These are phyloP conservation scores for Amanita pallidorosea DNA, from an alignment of 768 basidiomycete genomes.

Conservation along the genomic window DNA sequence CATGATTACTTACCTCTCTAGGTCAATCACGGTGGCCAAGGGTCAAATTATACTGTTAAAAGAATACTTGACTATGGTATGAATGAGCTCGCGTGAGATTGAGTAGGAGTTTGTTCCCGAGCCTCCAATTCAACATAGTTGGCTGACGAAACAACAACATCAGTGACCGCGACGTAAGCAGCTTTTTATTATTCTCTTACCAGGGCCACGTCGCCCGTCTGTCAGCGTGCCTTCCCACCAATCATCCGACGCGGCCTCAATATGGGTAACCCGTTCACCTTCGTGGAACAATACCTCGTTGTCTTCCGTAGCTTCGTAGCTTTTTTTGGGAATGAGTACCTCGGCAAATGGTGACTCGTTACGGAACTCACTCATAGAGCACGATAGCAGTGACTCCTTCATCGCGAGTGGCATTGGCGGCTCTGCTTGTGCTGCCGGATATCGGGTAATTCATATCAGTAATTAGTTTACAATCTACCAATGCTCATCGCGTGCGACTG, in stretches of 20 bases:
- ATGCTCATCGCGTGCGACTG: constrained; percentile 19
- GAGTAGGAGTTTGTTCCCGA: no score
- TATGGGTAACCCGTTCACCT: constrained; percentile 68
- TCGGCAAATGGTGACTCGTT: neutral
- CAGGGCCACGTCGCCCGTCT: constrained; percentile 56
- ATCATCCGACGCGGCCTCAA: constrained; percentile 77
- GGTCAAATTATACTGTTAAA: no score
- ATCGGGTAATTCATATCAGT: neutral
- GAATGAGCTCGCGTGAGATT: no score
- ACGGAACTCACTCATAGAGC: constrained; percentile 54
- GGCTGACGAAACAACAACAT: constrained; percentile 12
- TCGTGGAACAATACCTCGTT: constrained; percentile 84
- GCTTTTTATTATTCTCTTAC: constrained; percentile 22
- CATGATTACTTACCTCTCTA: no score
- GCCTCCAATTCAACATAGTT: constrained; percentile 24
- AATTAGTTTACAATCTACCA: neutral
- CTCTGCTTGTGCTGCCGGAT: constrained; percentile 28
- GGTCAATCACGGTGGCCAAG: no score
- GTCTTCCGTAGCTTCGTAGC: constrained; percentile 85
- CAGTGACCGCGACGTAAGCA: no score
- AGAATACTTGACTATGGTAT: no score
- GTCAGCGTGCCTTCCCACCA: constrained; percentile 74
- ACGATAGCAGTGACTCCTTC: constrained; percentile 55
- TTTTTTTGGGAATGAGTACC: constrained; percentile 16
- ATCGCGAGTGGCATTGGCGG: constrained; percentile 40